Evolutionary conservation across 257 asterid genomes (phyloP), one percentile per base, ranked within the genome.

Genomic region (Scutellaria galericulata): DNA sequence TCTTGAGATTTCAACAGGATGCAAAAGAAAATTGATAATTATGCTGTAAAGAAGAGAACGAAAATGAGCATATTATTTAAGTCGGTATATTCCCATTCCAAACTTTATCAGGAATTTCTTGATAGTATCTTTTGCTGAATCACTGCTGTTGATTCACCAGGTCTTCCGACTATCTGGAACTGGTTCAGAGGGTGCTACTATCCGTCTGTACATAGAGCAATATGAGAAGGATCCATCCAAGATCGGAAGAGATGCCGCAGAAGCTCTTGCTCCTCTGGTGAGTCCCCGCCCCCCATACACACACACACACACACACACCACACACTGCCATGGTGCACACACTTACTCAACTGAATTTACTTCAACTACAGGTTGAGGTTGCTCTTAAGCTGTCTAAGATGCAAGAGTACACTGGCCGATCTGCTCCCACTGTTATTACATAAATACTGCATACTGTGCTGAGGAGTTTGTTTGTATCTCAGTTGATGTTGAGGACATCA

Each of bases 81-180:
- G 4, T 10, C n/a, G 0, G 11, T 9, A 39, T 61, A 39, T 37
- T 7, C 15, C n/a, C 18, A 11, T n/a, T 61, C 58, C n/a, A 10
- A 13, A 31, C 7, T 31, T 7, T 22, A 52, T 18, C 18, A 35
- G 22, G 37, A 59, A 51, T 72, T 46, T 37, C 24, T 53, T 3
- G 63, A 70, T 61, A 50, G 31, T 20, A 7, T 60, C 11, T 14
- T 14, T 56, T 9, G 39, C 61, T 70, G 22, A 65, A 18, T 22
- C 58, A 41, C 5, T 69, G 22, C 57, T 67, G 63, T 39, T 22
- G 5, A 71, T 74, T 60, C 64, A 47, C 68, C 85, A 94, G 99
- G 93, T 94, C 61, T 91, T 91, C 95, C 97, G 98, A 65, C 99
- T 94, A 22, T 94, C 99, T 72, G 97, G 99, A 79, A 94, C 99